Conservation (phyloP, 75 land plant species). For the Adiantum capillusveneris region DNA sequence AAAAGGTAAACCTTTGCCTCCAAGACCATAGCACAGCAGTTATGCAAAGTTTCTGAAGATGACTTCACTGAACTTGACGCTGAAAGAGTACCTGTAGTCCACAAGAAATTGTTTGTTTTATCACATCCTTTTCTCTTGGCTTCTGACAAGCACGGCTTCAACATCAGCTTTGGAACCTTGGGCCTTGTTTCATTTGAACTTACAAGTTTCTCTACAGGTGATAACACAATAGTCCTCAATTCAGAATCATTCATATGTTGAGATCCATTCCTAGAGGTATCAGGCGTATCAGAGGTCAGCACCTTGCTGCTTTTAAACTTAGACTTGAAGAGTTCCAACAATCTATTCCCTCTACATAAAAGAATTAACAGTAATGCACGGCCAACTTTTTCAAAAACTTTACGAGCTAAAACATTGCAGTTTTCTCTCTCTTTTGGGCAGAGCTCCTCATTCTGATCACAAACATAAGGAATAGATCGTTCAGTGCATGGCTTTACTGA, state of each 20-base stretch:
- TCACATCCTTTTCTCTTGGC: neutral
- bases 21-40: neutral
- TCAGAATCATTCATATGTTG: neutral
- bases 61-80: neutral
- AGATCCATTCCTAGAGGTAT: no score
- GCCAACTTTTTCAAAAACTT: no score
- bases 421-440: no score
- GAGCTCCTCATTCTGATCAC: neutral
- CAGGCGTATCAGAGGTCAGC: no score
- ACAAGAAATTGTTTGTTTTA: neutral
- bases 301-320: neutral
- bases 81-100: neutral
- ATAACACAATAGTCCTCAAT: neutral
- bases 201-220: neutral
- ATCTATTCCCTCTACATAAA: neutral
- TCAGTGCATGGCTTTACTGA: neutral
- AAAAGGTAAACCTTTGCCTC: conserved; percentile 1
- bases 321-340: neutral
- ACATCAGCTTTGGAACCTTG: conserved; percentile 5
- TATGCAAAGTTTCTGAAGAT: neutral
- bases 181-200: neutral
- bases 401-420: no score
- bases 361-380: no score
- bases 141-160: neutral
- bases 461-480: neutral